Conservation (phyloP, 2,329 filamentous ascomycete species). For the Microcera coccophila region DNA sequence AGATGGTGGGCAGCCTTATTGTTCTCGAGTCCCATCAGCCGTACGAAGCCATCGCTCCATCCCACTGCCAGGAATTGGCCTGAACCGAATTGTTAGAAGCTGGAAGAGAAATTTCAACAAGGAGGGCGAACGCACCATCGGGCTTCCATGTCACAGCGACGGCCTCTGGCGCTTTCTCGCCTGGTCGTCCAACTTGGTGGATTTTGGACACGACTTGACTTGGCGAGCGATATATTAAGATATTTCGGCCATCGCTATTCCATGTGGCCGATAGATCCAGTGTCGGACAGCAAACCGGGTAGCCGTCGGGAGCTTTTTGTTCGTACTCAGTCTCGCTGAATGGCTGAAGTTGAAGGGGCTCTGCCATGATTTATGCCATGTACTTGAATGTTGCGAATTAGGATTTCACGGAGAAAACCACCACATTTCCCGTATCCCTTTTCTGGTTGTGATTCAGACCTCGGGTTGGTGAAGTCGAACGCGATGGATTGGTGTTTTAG, state of each 20-base stretch:
- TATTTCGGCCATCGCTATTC: slow-evolving; percentile 62
- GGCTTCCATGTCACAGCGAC: slow-evolving; percentile 61
- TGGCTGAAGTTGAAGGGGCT: slow-evolving; percentile 39
- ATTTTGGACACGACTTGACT: slow-evolving; percentile 61
- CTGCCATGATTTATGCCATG: slow-evolving; percentile 18
- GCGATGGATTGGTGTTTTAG: background rate
- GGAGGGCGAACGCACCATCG: slow-evolving; percentile 52
- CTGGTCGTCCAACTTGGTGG: slow-evolving; percentile 41
- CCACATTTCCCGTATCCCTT: too few species aligned
- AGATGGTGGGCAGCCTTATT: slow-evolving; percentile 77
- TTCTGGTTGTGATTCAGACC: background rate
- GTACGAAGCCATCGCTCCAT: slow-evolving; percentile 76
- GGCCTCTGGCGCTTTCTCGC: slow-evolving; percentile 39
- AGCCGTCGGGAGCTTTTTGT: slow-evolving; percentile 50
- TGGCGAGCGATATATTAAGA: slow-evolving; percentile 75
- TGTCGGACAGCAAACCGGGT: slow-evolving; percentile 73
- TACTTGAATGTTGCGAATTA: too few species aligned
- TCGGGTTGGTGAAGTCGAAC: background rate
- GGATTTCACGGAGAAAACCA: too few species aligned
- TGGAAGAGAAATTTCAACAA: background rate
- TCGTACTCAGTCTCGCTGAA: slow-evolving; percentile 57
- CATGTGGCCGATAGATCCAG: slow-evolving; percentile 76
- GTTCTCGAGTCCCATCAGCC: slow-evolving; percentile 73
- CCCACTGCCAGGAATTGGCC: slow-evolving; percentile 76
- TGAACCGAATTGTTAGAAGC: slow-evolving; percentile 26